A percentile compares a stretch with the other conserved stretches of the same genome.
These are phyloP conservation scores for Alternaria angustiovoidea DNA, from an alignment of 2,329 filamentous ascomycete genomes.

Conservation along the genomic window DNA sequence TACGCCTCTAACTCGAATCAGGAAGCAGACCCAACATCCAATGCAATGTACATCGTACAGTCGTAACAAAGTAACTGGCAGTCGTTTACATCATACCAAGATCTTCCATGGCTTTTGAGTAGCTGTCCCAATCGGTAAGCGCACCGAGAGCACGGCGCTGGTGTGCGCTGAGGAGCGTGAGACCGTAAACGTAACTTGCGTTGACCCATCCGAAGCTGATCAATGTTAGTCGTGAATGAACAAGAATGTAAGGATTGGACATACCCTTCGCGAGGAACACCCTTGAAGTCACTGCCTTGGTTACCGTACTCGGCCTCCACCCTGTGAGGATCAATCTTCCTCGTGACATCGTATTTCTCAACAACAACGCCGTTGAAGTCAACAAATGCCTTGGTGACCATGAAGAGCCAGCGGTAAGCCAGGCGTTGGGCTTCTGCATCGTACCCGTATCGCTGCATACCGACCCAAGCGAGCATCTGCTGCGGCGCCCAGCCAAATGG, in stretches of 20 bases:
- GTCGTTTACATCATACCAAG: slow-evolving; percentile 37
- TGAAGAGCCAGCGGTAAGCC: slow-evolving; percentile 96
- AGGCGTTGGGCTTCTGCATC: slow-evolving; percentile 87
- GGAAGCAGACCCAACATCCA: slow-evolving; percentile 3
- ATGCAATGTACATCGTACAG: slow-evolving; percentile 15
- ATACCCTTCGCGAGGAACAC: slow-evolving; percentile 94
- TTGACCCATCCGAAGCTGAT: slow-evolving; percentile 97
- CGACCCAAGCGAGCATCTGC: slow-evolving; percentile 97
- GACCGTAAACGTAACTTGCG: slow-evolving; percentile 92
- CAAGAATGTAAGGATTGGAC: slow-evolving; percentile 48
- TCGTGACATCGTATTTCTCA: slow-evolving; percentile 97
- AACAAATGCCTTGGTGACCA: slow-evolving; percentile 98
- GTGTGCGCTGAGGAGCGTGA: slow-evolving; percentile 87
- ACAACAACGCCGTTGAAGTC: slow-evolving; percentile 98
- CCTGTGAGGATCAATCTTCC: slow-evolving; percentile 86
- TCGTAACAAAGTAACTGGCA: slow-evolving; percentile 7
- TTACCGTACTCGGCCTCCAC: slow-evolving; percentile 98
- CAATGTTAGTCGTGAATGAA: slow-evolving; percentile 31
- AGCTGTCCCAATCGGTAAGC: slow-evolving; percentile 85
- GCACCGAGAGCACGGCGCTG: slow-evolving; percentile 89
- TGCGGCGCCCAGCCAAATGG: slow-evolving; percentile 98
- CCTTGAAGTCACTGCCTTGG: slow-evolving; percentile 93
- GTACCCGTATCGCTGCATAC: slow-evolving; percentile 89
- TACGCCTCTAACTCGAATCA: slow-evolving; percentile 1
- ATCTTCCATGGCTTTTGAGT: slow-evolving; percentile 69